Evolutionary conservation across 257 asterid genomes (phyloP).

Genomic region (Avicennia marina): DNA sequence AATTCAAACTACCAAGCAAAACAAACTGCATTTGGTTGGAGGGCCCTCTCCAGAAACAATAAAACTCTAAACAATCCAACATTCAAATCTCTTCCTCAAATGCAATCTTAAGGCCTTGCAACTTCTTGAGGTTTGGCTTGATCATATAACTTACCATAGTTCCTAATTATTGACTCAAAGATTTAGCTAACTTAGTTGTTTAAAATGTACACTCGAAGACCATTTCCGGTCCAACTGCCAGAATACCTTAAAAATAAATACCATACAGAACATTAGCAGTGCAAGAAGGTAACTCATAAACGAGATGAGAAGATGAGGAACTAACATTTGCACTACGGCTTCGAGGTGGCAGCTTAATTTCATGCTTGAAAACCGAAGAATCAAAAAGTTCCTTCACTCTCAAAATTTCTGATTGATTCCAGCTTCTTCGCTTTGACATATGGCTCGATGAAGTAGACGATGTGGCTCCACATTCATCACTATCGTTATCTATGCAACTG

Average conservation of each 20-base stretch:
- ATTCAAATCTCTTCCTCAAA: background rate
- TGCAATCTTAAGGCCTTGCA: background rate
- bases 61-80: background rate
- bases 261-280: no score
- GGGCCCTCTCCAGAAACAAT: background rate
- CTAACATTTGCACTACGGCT: constrained; percentile 55
- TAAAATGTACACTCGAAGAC: no score
- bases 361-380: constrained; percentile 44
- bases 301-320: no score
- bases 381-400: constrained; percentile 46
- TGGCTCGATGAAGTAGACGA: constrained; percentile 30
- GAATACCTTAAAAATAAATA: no score
- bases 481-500: constrained; percentile 28
- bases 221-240: no score
- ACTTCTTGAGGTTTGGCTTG: no score
- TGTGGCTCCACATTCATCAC: constrained; percentile 41
- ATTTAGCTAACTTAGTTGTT: no score
- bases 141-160: no score
- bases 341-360: constrained; percentile 31
- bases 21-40: background rate
- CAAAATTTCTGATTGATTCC: constrained; percentile 58
- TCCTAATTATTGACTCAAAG: no score
- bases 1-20: background rate
- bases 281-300: no score
- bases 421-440: constrained; percentile 56